Percentiles rank a stretch among this genome's conserved stretches.
Conservation (phyloP, 2,329 filamentous ascomycete genomes). For the Fusarium sp. region DNA sequence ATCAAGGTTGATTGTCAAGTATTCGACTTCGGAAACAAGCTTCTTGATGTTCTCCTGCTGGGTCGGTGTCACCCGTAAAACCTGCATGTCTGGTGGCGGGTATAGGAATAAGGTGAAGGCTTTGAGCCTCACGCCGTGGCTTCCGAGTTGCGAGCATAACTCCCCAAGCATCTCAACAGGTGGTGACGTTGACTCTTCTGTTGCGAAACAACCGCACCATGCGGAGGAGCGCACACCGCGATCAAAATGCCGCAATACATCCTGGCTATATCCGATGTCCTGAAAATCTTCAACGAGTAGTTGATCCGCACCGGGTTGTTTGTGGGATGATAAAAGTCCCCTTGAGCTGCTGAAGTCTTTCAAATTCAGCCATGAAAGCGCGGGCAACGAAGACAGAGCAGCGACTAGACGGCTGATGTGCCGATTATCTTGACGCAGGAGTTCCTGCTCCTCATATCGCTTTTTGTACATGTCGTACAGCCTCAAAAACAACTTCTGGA, state of each 20-base stretch:
- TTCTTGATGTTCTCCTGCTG: neutral
- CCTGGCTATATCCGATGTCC: neutral
- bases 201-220: slow-evolving; percentile 1
- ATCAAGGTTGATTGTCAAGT: neutral
- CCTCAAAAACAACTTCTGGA: neutral
- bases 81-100: neutral
- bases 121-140: neutral
- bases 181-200: neutral
- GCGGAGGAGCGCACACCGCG: neutral
- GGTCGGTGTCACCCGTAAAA: neutral
- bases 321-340: neutral
- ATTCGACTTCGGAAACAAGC: neutral
- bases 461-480: slow-evolving; percentile 1
- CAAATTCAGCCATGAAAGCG: neutral
- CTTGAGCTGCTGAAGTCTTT: neutral
- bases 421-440: neutral
- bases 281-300: neutral
- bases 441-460: neutral
- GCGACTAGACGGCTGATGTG: neutral
- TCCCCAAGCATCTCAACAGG: slow-evolving; percentile 4
- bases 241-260: neutral
- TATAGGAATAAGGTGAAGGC: neutral
- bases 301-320: neutral
- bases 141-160: neutral
- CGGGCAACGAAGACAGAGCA: neutral